These are phyloP conservation scores for Chenopodium suecicum DNA, from an alignment of 148 eudicot species.

Conservation along the genomic window DNA sequence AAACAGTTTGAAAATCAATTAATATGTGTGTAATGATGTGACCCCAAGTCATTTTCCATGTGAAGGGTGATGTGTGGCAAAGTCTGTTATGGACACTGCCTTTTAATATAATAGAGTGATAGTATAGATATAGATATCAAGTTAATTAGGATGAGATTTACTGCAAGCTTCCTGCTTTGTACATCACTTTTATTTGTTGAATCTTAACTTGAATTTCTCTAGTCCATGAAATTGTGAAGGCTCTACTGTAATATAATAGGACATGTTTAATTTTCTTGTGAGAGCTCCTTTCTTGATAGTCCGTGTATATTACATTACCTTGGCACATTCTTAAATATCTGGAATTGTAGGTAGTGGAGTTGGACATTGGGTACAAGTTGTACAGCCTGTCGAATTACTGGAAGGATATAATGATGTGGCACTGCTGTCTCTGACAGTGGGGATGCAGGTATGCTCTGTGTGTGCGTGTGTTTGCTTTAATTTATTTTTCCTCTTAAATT, in stretches of 20 bases:
- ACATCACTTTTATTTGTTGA: background rate
- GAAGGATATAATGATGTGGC: constrained; percentile 79
- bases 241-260: background rate
- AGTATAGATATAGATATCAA: too few relatives aligned
- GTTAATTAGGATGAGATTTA: background rate
- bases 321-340: constrained; percentile 11
- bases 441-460: constrained; percentile 68
- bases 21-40: too few relatives aligned
- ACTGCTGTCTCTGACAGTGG: constrained; percentile 78
- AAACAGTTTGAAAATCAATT: too few relatives aligned
- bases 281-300: constrained; percentile 7
- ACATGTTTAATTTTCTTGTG: background rate
- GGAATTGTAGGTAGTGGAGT: constrained; percentile 64
- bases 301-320: constrained; percentile 1
- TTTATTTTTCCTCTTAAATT: too few relatives aligned
- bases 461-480: too few relatives aligned
- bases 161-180: background rate
- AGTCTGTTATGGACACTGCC: too few relatives aligned
- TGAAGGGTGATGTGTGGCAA: too few relatives aligned
- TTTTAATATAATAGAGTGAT: too few relatives aligned
- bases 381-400: constrained; percentile 59
- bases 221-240: background rate
- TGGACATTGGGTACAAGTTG: constrained; percentile 77
- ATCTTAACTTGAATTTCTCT: background rate
- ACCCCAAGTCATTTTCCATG: too few relatives aligned